phyloP scores from a whole-genome alignment of 2,329 filamentous ascomycete genomes.

The Calonectria pauciramosa region DNA sequence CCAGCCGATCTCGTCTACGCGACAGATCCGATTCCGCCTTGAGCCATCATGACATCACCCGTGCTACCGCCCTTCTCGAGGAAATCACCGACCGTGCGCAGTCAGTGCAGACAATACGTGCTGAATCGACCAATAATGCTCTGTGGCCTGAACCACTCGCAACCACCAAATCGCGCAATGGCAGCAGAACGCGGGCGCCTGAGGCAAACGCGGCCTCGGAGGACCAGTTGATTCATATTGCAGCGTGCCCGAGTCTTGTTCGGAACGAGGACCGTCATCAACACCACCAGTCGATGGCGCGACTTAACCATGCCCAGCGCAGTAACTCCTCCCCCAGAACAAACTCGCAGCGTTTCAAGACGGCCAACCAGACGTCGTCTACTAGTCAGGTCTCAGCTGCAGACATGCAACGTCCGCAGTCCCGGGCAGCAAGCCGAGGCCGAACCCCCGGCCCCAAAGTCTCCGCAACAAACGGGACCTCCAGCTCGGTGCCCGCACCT shows the following conservation, averaged over 20 bases:
- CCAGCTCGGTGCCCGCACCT: neutral
- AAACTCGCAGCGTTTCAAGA: neutral
- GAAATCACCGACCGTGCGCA: slow-evolving; percentile 42
- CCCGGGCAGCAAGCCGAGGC: slow-evolving; percentile 30
- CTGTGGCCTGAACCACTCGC: slow-evolving; percentile 11
- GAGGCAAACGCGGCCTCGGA: neutral
- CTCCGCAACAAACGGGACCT: neutral
- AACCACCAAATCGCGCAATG: slow-evolving; percentile 2
- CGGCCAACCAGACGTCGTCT: neutral
- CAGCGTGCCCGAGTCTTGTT: slow-evolving; percentile 32
- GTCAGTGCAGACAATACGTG: slow-evolving; percentile 29
- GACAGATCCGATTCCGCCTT: slow-evolving; percentile 42
- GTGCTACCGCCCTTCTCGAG: slow-evolving; percentile 38
- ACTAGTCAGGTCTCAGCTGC: neutral
- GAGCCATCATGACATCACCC: neutral
- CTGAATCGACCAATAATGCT: neutral
- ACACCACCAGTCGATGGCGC: neutral
- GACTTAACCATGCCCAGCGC: slow-evolving; percentile 20
- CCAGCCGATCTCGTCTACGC: slow-evolving; percentile 45
- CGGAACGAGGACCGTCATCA: neutral
- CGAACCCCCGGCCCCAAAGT: slow-evolving; percentile 27
- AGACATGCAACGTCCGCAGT: slow-evolving; percentile 8
- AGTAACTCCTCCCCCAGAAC: slow-evolving; percentile 25
- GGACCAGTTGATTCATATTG: slow-evolving; percentile 27
- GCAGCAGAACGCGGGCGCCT: neutral